A percentile compares a stretch with the other conserved stretches of the same genome.
These are phyloP conservation scores for Guillardia theta DNA, from an alignment of 78 protist species.

Conservation along the genomic window DNA sequence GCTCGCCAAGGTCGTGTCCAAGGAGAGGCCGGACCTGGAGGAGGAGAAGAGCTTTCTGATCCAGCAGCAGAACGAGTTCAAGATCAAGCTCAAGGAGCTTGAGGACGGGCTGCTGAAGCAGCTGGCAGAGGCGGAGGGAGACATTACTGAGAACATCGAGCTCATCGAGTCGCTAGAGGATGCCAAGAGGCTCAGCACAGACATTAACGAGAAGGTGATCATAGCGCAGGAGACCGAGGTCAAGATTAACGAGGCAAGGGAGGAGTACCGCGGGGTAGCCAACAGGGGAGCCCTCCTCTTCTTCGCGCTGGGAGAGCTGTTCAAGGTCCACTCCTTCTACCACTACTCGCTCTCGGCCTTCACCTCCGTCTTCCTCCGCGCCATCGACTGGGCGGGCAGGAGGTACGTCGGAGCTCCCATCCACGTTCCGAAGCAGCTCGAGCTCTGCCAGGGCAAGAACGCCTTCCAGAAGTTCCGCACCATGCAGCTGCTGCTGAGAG, in stretches of 20 bases:
- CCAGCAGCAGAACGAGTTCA: slow-evolving; percentile 31
- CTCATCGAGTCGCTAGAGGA: slow-evolving; percentile 68
- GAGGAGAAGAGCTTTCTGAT: slow-evolving; percentile 47
- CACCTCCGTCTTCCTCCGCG: slow-evolving; percentile 62
- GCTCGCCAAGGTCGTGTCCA: slow-evolving; percentile 52
- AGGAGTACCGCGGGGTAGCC: slow-evolving; percentile 70
- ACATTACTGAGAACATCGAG: slow-evolving; percentile 53
- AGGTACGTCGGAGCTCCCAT: neutral
- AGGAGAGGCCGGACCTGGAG: slow-evolving; percentile 69
- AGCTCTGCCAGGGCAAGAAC: neutral
- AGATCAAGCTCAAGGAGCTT: slow-evolving; percentile 48
- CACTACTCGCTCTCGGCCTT: slow-evolving; percentile 76
- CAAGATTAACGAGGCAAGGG: slow-evolving; percentile 55
- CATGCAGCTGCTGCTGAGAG: neutral
- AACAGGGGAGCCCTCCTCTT: slow-evolving; percentile 58
- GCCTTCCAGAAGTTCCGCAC: slow-evolving; percentile 20
- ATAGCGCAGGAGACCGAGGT: slow-evolving; percentile 45
- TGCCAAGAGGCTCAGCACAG: slow-evolving; percentile 48
- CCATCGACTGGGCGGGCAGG: slow-evolving; percentile 45
- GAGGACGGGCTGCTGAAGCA: slow-evolving; percentile 58
- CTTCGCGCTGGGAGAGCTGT: slow-evolving; percentile 51
- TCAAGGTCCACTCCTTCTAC: slow-evolving; percentile 70
- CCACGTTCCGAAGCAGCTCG: neutral
- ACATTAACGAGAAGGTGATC: slow-evolving; percentile 49
- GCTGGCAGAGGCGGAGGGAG: slow-evolving; percentile 57